phyloP scores from a whole-genome alignment of 176 grass and related monocot species.

The Aegilops longissima region DNA sequence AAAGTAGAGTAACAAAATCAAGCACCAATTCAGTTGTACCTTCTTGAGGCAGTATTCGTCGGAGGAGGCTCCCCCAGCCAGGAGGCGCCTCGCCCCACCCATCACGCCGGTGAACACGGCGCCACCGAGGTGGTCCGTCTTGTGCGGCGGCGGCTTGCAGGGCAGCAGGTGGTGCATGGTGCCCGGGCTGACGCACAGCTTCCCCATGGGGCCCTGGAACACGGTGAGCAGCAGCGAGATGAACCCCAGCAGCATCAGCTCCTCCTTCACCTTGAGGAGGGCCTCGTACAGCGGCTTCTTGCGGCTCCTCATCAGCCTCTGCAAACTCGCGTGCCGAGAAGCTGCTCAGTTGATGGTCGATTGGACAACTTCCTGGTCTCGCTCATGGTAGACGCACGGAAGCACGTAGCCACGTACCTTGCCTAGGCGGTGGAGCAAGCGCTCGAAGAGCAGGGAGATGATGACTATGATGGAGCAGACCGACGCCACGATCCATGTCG shows the following conservation, averaged over 20 bases:
- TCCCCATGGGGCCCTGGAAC: constrained; percentile 51
- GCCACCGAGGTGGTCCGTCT: constrained; percentile 28
- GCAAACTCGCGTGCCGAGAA: neutral
- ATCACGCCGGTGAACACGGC: constrained; percentile 7
- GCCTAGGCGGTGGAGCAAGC: constrained; percentile 72
- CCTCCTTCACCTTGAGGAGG: constrained; percentile 90
- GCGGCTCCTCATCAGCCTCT: constrained; percentile 48
- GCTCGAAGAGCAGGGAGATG: constrained; percentile 82
- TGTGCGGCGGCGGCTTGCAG: constrained; percentile 33
- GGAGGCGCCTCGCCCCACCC: constrained; percentile 47
- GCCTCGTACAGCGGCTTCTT: constrained; percentile 73
- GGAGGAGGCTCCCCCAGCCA: constrained; percentile 28
- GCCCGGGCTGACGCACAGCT: constrained; percentile 46
- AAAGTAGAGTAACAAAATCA: neutral
- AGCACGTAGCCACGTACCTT: constrained; percentile 43
- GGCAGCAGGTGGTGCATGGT: constrained; percentile 50
- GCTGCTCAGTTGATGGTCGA: neutral
- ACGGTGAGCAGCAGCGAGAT: constrained; percentile 77
- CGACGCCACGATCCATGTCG: constrained; percentile 88
- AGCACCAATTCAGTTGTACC: constrained; percentile 27
- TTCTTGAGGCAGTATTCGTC: constrained; percentile 40
- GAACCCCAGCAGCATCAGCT: constrained; percentile 91
- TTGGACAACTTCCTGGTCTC: neutral
- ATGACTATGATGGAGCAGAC: constrained; percentile 76
- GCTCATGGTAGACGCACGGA: neutral